A percentile compares a stretch with the other conserved stretches of the same genome.
Conservation (phyloP, 441 rosid genomes). For the Erysimum pusillum region DNA sequence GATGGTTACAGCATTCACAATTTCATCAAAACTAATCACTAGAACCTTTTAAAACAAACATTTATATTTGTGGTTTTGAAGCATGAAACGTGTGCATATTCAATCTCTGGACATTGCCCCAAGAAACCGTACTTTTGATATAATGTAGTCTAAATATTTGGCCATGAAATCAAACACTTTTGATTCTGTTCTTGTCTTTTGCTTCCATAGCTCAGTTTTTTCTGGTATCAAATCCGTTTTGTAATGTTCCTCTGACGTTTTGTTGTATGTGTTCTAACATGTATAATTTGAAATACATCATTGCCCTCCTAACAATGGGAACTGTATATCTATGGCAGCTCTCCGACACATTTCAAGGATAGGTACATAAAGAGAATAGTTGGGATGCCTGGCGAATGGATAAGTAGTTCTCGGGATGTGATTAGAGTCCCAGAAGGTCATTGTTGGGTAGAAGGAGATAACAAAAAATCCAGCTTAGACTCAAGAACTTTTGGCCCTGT, state of each 20-base stretch:
- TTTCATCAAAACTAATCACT: conserved; percentile 9
- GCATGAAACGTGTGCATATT: background rate
- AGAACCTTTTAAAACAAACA: background rate
- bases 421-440: conserved; percentile 81
- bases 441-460: conserved; percentile 98
- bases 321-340: conserved; percentile 58
- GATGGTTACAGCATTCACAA: conserved; percentile 12
- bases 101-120: background rate
- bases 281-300: conserved; percentile 27
- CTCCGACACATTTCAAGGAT: conserved; percentile 71
- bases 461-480: conserved; percentile 68
- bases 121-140: background rate
- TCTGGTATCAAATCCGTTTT: background rate
- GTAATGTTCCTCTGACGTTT: conserved; percentile 11
- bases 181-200: conserved; percentile 1
- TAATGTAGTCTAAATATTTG: background rate
- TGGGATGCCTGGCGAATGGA: conserved; percentile 91
- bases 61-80: background rate
- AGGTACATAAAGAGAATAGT: conserved; percentile 83
- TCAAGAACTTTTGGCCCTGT: conserved; percentile 88
- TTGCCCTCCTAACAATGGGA: conserved; percentile 26
- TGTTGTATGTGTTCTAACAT: conserved; percentile 13
- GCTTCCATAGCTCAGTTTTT: conserved; percentile 2
- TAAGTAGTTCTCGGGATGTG: conserved; percentile 64
- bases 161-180: conserved; percentile 12